A percentile compares a stretch with the other conserved stretches of the same genome.
These are phyloP conservation scores for Phytopythium oedochilum DNA, from an alignment of 352 stramenopile species.

Conservation along the genomic window DNA sequence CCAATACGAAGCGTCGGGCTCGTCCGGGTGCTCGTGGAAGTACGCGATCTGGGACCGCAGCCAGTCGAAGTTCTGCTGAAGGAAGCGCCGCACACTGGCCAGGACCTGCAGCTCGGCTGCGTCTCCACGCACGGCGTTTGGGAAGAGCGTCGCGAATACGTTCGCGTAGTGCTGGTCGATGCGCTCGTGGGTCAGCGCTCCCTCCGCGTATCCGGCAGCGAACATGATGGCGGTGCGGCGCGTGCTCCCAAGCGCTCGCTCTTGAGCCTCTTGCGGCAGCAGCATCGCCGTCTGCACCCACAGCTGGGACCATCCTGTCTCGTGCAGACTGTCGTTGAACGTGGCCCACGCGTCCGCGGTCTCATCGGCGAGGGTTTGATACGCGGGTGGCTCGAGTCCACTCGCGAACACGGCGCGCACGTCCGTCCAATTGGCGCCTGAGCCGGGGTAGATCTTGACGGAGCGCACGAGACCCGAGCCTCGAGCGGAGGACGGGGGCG, in stretches of 20 bases:
- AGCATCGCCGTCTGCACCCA: conserved; percentile 37
- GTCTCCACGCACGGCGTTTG: conserved; percentile 12
- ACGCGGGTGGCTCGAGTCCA: neutral
- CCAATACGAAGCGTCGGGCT: conserved; percentile 33
- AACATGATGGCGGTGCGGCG: conserved; percentile 35
- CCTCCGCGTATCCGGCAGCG: conserved; percentile 55
- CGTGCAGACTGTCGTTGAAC: conserved; percentile 50
- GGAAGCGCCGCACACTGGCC: conserved; percentile 25
- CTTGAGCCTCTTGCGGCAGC: conserved; percentile 12
- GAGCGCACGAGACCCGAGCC: neutral
- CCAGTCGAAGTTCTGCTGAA: conserved; percentile 39
- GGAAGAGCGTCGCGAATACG: conserved; percentile 45
- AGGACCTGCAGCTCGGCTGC: conserved; percentile 21
- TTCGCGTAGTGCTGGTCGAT: conserved; percentile 67
- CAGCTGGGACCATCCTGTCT: conserved; percentile 48
- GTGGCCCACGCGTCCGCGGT: conserved; percentile 25
- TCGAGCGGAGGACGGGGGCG: too few relatives aligned
- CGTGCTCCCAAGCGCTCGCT: conserved; percentile 3
- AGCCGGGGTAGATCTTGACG: conserved; percentile 6
- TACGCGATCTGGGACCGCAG: conserved; percentile 30
- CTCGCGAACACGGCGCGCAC: conserved; percentile 6
- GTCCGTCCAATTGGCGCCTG: neutral
- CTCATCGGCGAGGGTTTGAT: neutral
- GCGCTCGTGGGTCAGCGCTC: conserved; percentile 48
- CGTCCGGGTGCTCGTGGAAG: conserved; percentile 9